These are phyloP conservation scores for Chimonanthus praecox DNA, from an alignment of 164 flowering plant genomes.

Conservation along the genomic window DNA sequence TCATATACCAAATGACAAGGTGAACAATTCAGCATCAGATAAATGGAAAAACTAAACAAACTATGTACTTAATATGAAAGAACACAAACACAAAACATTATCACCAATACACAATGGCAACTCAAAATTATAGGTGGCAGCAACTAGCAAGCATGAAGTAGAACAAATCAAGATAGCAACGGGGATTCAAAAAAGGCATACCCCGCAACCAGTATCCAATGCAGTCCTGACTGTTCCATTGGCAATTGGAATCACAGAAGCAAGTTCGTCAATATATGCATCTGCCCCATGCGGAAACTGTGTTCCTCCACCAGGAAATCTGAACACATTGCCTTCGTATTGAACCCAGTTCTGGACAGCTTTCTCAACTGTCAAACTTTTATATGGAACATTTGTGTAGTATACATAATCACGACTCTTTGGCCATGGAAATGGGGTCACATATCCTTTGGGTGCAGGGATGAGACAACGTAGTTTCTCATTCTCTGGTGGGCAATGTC, in stretches of 20 bases:
- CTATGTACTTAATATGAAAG: too few relatives aligned
- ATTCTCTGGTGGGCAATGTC: constrained; percentile 72
- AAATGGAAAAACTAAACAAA: too few relatives aligned
- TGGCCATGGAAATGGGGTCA: constrained; percentile 91
- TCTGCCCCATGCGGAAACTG: constrained; percentile 95
- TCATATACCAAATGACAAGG: too few relatives aligned
- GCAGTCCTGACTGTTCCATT: constrained; percentile 91
- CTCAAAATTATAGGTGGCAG: not conserved
- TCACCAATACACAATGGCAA: too few relatives aligned
- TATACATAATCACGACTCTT: constrained; percentile 88
- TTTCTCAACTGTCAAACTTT: constrained; percentile 88
- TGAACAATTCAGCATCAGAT: too few relatives aligned
- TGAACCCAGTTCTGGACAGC: constrained; percentile 94
- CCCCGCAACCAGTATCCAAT: constrained; percentile 93
- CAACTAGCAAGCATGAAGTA: not conserved
- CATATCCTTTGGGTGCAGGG: constrained; percentile 89
- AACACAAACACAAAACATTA: too few relatives aligned
- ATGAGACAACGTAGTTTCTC: constrained; percentile 69
- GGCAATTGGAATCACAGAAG: constrained; percentile 62
- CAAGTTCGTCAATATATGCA: constrained; percentile 73
- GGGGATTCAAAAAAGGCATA: constrained; percentile 24
- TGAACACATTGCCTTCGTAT: constrained; percentile 75
- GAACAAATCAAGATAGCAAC: not conserved
- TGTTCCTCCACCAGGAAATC: constrained; percentile 94
- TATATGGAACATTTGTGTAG: constrained; percentile 84